Base-by-base conservation (phyloP, 2,329 filamentous ascomycete genomes). In the Chaetomium olivaceum region DNA sequence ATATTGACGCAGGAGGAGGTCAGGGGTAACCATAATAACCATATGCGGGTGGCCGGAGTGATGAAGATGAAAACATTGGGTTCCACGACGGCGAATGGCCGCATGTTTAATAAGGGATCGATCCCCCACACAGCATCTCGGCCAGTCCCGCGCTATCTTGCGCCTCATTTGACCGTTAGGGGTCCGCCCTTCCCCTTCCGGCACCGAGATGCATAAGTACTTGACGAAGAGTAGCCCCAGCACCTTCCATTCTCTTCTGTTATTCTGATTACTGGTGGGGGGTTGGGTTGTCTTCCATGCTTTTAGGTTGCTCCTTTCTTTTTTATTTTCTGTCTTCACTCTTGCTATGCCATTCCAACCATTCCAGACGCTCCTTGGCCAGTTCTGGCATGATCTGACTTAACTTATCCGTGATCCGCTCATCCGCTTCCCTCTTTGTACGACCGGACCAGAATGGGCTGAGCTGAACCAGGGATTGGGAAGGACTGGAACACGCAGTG, bases 151-250 rank as follows among this genome's bases (percentile, higher is more conserved):
- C 31, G 21, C 29, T 31, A 58, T 50, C 57, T 43, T 16, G 51
- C 54, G 54, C 61, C 61, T 51, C 61, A 43, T 36, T 43, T 39
- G 52, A 48, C 33, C 14, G 46, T 25, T 43, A n/a, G 21, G 50
- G 50, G 27, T 21, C 43, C 31, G 43, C 58, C 39, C 58, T 65
- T 61, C 63, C 63, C n/a, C 58, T 65, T 65, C 46, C 25, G 63
- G 63, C 58, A 65, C 63, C 63, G 63, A 65, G 62, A 61, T 5
- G 19, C 62, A 60, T 39, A 46, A 43, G 39, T 43, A 43, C 16
- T 43, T 19, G 39, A 43, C 36, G 19, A 36, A 16, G 12, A 27
- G 25, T 19, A 27, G 29, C 23, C 62, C 29, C 27, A 21, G 50
- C 50, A 27, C 56, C 36, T 64, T 50, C 36, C n/a, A 27, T 9